Base-by-base conservation (phyloP, 768 basidiomycete genomes). In the Suillus luteus region DNA sequence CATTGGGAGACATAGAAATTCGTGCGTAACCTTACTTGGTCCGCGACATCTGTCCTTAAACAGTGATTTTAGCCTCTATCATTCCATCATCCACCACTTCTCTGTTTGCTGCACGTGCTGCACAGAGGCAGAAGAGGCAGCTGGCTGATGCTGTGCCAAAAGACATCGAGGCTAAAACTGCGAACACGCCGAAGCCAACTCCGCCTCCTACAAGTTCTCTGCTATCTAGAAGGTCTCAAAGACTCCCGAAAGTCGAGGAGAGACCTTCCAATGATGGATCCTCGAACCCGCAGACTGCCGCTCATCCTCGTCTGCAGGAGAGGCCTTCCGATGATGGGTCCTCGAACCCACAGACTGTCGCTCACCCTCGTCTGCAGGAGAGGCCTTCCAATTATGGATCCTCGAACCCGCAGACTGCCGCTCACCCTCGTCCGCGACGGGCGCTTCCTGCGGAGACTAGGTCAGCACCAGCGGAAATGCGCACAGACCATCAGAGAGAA, bases 1-100 rank as follows among this genome's bases (percentile, higher is more conserved):
- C 44, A 48, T 64, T 70, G 49, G 73, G 70, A 27, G 69, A 70
- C 59, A 67, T 74, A 37, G 22, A 35, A 24, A 70, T 70, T 46
- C 63, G 73, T 74, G 61, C 38, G 73, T 68, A 27, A 46, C 60
- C 5, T 35, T 63, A 46, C 44, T 27, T 5, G 0, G 11, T 41
- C 22, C 40, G 17, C 6, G 24, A 58, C 31, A 17, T 19, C 1
- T 31, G 35, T 12, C 24, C 17, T 31, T 31, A 19, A 27, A 41
- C 24, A 6, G 10, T 27, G 17, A 31, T 41, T 11, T 17, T 31
- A 58, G 57, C 57, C 17, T 41, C 57, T 27, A 41, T 40, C 17
- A 19, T 41, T 41, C 57, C 57, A 27, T n/a, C 57, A 31, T 19
- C 55, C 9, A 24, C 22, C 38, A 57, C 60, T 24, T 62, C 62